These are phyloP conservation scores for Cinnamomum micranthum DNA, from an alignment of 164 flowering plant species.

Conservation along the genomic window DNA sequence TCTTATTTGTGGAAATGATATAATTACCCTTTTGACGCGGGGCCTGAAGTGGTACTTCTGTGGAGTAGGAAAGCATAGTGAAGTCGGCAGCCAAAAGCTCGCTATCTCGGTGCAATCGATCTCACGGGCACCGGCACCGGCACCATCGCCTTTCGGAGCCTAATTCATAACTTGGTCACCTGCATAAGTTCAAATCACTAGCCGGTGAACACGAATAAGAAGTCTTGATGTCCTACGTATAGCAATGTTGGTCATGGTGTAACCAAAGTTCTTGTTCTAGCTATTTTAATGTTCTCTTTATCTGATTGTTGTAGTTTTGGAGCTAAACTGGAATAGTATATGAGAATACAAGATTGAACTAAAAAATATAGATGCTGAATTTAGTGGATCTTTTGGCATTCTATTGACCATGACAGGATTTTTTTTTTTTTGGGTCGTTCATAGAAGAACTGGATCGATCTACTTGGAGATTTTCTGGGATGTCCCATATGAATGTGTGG, in stretches of 20 bases:
- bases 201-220: background rate
- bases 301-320: too few species aligned
- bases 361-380: too few species aligned
- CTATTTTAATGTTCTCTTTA: too few species aligned
- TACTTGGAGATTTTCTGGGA: too few species aligned
- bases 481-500: too few species aligned
- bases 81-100: slow-evolving; percentile 15
- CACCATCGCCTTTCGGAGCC: background rate
- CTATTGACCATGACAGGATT: too few species aligned
- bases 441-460: too few species aligned
- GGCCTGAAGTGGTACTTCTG: slow-evolving; percentile 29
- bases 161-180: background rate
- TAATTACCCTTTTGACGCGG: slow-evolving; percentile 8
- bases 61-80: slow-evolving; percentile 19
- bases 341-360: too few species aligned
- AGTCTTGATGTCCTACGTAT: background rate
- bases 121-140: background rate
- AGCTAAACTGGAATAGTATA: too few species aligned
- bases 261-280: background rate
- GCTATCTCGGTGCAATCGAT: slow-evolving; percentile 1
- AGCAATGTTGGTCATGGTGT: background rate
- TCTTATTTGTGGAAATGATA: slow-evolving; percentile 20
- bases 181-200: background rate
- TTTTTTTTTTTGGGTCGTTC: too few species aligned
- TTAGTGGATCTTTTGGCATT: too few species aligned